Evolutionary conservation across 257 asterid species (phyloP).

Genomic region (Leptodermis oblonga): DNA sequence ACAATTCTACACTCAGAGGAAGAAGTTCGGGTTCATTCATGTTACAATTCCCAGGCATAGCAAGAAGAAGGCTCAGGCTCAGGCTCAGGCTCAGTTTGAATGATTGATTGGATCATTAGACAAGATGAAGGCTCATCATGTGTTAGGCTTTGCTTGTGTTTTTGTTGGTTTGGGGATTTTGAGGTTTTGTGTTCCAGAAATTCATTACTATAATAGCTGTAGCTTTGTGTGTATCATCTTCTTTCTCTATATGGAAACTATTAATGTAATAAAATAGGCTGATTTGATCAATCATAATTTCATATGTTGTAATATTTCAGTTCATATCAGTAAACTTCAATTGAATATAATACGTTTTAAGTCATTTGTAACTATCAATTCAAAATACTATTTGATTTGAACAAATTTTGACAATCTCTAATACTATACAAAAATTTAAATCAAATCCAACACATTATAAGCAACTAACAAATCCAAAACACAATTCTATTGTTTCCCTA

Average conservation of each 20-base stretch:
- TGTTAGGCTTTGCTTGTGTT: slow-evolving; percentile 20
- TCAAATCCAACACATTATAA: no score
- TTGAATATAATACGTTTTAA: no score
- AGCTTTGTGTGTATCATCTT: slow-evolving; percentile 1
- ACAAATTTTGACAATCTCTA: neutral
- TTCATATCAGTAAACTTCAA: no score
- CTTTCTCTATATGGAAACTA: neutral
- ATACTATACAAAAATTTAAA: no score
- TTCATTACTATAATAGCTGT: neutral
- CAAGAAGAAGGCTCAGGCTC: slow-evolving; percentile 72
- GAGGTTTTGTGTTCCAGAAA: neutral
- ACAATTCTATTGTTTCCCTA: neutral
- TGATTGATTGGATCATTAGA: slow-evolving; percentile 11
- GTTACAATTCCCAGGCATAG: slow-evolving; percentile 57
- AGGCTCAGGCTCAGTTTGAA: slow-evolving; percentile 33
- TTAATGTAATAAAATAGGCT: no score
- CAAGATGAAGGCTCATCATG: neutral
- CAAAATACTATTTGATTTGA: neutral
- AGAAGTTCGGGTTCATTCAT: slow-evolving; percentile 89
- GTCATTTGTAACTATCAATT: no score
- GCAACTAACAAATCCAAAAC: no score
- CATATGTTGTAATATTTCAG: no score
- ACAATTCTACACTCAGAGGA: slow-evolving; percentile 57
- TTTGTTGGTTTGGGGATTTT: slow-evolving; percentile 3
- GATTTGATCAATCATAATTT: no score